Evolutionary conservation across 306 rosid species (phyloP), one percentile per base, ranked within the genome.

Genomic region (Betula pendula): DNA sequence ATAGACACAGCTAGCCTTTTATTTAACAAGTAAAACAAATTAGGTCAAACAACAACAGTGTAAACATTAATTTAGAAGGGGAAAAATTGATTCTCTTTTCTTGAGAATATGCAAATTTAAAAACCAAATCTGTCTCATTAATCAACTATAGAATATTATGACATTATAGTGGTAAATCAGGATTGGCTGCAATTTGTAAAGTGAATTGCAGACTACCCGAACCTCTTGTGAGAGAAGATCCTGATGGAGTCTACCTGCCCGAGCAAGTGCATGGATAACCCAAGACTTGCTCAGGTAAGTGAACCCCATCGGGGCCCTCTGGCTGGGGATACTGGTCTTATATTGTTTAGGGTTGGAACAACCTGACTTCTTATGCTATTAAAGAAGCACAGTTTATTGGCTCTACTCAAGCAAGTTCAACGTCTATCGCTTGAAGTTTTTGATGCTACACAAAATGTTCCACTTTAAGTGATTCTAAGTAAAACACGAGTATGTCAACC

Each of bases 41-140:
- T 72, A 65, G 82, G 78, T 73, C 74, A 73, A 79, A 63, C 59
- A 17, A 66, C 73, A 51, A 52, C 55, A 79, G 29, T 40, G 45
- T 79, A 52, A 4, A 51, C 6, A 19, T 25, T 35, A 66, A 19
- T 38, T 38, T 8, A 5, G 47, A 66, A 29, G 38, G 8, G 40
- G 25, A 12, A 59, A 59, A 11, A 13, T 25, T 13, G 38, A 13
- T 27, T 59, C 40, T 59, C 67, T 25, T 59, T 59, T 59, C 38
- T 22, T 12, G 53, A 35, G n/a, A 33, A n/a, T 74, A 15, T 0
- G 10, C 0, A 19, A 53, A 55, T 10, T 6, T 8, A 19, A n/a
- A 2, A 19, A 8, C 5, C 48, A 1, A 66, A 38, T 40, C 27
- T 2, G 3, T 65, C 14, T 0, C 70, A 14, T 27, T 31, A 31